These are phyloP conservation scores for Drosera spatulata DNA, from an alignment of 179 eudicot genomes.

Conservation along the genomic window DNA sequence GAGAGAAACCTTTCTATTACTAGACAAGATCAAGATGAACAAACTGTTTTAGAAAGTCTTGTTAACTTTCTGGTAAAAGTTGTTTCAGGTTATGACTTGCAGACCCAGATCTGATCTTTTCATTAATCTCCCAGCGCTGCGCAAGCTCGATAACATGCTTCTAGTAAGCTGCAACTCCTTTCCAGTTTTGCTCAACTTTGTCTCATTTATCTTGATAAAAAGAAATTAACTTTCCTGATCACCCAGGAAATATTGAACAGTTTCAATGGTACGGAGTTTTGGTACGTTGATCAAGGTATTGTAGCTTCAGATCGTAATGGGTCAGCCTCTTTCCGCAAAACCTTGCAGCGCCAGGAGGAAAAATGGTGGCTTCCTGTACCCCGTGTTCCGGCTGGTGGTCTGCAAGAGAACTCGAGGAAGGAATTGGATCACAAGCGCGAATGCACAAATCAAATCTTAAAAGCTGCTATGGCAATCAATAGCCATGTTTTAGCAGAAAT, in stretches of 20 bases:
- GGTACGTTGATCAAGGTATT: constrained; percentile 90
- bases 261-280: constrained; percentile 54
- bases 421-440: constrained; percentile 67
- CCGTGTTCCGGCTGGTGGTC: constrained; percentile 68
- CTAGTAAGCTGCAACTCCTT: constrained; percentile 33
- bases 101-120: constrained; percentile 72
- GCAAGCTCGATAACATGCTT: constrained; percentile 79
- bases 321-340: constrained; percentile 47
- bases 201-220: constrained; percentile 2
- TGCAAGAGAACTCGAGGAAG: constrained; percentile 51
- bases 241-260: constrained; percentile 65
- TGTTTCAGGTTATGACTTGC: constrained; percentile 69
- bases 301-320: constrained; percentile 57
- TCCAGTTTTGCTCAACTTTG: not conserved
- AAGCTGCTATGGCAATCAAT: constrained; percentile 83
- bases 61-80: not conserved
- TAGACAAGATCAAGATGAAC: not conserved
- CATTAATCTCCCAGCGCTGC: constrained; percentile 75
- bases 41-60: not conserved
- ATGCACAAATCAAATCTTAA: constrained; percentile 74
- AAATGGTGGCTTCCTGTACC: constrained; percentile 98
- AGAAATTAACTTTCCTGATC: not conserved
- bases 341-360: constrained; percentile 58
- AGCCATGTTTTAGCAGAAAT: constrained; percentile 61
- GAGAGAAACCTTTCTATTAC: too few species aligned